Evolutionary conservation across 768 basidiomycete species (phyloP).

Genomic region (Multifurca ochricompacta): DNA sequence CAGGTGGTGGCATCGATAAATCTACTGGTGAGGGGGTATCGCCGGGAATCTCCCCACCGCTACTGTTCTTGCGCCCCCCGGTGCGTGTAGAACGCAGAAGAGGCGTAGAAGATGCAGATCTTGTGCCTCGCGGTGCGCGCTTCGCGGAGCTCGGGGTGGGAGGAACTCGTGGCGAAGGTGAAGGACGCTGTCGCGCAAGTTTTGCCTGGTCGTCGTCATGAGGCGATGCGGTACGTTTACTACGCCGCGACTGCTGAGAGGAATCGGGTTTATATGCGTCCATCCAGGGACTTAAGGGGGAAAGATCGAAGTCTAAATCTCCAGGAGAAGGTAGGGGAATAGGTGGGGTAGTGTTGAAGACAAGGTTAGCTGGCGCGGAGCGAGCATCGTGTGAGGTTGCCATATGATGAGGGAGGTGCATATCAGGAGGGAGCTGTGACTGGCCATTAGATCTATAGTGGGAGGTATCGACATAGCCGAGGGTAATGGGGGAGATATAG

Average conservation of each 20-base stretch:
- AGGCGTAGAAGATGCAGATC: slow-evolving; percentile 21
- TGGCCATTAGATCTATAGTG: slow-evolving; percentile 22
- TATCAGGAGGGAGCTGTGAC: slow-evolving; percentile 20
- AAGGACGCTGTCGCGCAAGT: slow-evolving; percentile 13
- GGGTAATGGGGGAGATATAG: slow-evolving; percentile 56
- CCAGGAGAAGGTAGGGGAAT: slow-evolving; percentile 36
- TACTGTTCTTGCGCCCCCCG: slow-evolving; percentile 36
- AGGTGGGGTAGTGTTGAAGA: slow-evolving; percentile 45
- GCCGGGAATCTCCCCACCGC: slow-evolving; percentile 24
- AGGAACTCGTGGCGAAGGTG: slow-evolving; percentile 10
- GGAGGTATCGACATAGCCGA: slow-evolving; percentile 33
- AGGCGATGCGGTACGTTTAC: slow-evolving; percentile 19
- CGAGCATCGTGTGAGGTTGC: slow-evolving; percentile 25
- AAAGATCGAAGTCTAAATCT: slow-evolving; percentile 66
- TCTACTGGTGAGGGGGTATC: slow-evolving; percentile 87
- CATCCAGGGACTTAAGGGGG: slow-evolving; percentile 76
- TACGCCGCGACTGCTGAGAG: slow-evolving; percentile 14
- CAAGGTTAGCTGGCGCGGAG: slow-evolving; percentile 71
- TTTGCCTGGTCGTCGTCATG: slow-evolving; percentile 15
- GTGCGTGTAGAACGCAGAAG: slow-evolving; percentile 31
- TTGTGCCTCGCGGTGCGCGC: slow-evolving; percentile 11
- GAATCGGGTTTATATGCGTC: slow-evolving; percentile 44
- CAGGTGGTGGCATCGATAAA: slow-evolving; percentile 82
- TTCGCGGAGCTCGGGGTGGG: slow-evolving; percentile 6
- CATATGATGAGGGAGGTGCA: slow-evolving; percentile 25